Evolutionary conservation across 805 yeast genomes (phyloP), one percentile per base, ranked within the genome.

Genomic region (Wickerhamomyces queroliae): DNA sequence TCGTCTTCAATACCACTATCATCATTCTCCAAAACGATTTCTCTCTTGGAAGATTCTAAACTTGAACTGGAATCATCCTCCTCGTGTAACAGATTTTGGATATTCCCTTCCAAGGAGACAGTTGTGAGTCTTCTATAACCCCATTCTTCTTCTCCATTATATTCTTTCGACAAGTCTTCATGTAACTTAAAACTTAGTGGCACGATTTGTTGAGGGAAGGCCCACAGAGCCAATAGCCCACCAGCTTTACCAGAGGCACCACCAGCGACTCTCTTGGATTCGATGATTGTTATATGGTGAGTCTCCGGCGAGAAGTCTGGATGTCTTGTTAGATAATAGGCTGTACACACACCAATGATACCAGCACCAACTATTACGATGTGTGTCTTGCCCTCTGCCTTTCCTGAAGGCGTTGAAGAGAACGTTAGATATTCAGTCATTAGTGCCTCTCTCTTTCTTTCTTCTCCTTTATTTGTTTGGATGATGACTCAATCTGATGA

Each of bases 201-300:
- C 7, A 89, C 98, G 37, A 91, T 78, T 59, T 87, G 96, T 51
- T 83, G 89, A 1, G 99, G 99, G 61, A 93, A 93, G 0, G 98
- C 98, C 95, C 97, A 90, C 18, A 85, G 72, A 1, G 98, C 97
- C 37, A 91, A 64, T 36, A 91, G 69, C 0, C 99, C 99, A 33
- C 98, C 99, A 7, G 99, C 98, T 54, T 91, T 93, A 40, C 99
- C 99, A 31, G 88, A 77, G 16, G 99, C 98, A 35, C 96, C 98
- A 38, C 96, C 95, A 0, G 98, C 99, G 6, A 95, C 95, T 52
- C 95, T 70, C 46, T 86, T 87, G 38, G 91, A 80, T 61, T 91
- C 99, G 12, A 93, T 58, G 16, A 91, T 74, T 7, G 96, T 85
- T 47, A 91, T 85, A 53, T 86, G 89, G 56, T 86, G 80, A 41